These are phyloP conservation scores for Paramecium primaurelia DNA, from an alignment of 73 alveolate genomes.

Conservation along the genomic window DNA sequence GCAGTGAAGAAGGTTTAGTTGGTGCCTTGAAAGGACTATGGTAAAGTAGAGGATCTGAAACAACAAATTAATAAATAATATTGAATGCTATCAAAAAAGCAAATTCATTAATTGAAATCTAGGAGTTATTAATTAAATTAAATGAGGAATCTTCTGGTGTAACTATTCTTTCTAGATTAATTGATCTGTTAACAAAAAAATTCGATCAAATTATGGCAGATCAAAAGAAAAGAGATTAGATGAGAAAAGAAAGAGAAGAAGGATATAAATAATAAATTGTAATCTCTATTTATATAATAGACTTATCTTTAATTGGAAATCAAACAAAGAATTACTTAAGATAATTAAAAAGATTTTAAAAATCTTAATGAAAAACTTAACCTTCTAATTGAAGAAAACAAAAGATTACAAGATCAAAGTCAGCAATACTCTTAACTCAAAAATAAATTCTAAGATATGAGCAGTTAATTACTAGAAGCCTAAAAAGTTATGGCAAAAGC, in stretches of 20 bases:
- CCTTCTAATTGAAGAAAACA: not conserved
- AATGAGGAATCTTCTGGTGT: conserved; percentile 6
- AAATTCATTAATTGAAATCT: not conserved
- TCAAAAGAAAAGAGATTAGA: not conserved
- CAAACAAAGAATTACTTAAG: not conserved
- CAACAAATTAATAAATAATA: not conserved
- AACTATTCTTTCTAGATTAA: not conserved
- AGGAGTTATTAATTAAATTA: not conserved
- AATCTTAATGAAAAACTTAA: not conserved
- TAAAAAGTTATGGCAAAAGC: not conserved
- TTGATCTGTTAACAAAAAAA: not conserved
- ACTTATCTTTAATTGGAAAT: not conserved
- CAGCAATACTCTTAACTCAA: not conserved
- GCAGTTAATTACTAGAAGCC: not conserved
- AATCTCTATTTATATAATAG: not conserved
- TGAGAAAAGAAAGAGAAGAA: not conserved
- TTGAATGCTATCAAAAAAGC: not conserved
- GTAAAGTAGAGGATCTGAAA: not conserved
- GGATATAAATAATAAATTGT: conserved; percentile 37
- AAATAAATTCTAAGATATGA: not conserved
- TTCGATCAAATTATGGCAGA: not conserved
- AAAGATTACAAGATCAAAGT: not conserved
- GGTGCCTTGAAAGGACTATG: not conserved
- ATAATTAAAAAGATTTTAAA: not conserved
- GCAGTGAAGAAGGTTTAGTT: not conserved